Base-by-base conservation (phyloP, 306 rosid genomes). In the Echinosophora koreensis region DNA sequence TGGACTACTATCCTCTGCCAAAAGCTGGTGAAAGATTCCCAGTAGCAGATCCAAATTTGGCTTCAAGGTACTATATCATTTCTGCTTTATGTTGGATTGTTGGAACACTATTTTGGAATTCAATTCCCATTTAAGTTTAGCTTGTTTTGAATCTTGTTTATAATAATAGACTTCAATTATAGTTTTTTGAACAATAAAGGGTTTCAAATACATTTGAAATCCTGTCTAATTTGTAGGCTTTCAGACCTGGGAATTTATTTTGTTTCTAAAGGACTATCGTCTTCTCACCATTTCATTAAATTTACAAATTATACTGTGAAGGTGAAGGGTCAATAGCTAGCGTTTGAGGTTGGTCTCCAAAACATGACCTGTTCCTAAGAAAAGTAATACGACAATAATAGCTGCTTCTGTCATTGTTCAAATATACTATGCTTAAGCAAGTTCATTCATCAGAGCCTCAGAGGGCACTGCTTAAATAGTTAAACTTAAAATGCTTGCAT, bases 1-100 rank as follows among this genome's bases (percentile, higher is more conserved):
- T 94, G 51, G 96, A 94, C 76, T 94, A 88, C 85, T 92, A 94
- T 77, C 98, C 98, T 59, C 85, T 92, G 41, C 92, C 88, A 60
- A 85, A 87, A 58, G 71, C 84, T 11, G 98, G 98, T 15, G 98
- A 94, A 87, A 87, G 98, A 86, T 94, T 94, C 76, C 98, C 97
- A 0, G 84, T 84, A 47, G 94, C 93, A 17, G 96, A 94, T 88
- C 93, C 94, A 47, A 70, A 85, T 16, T 83, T 90, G 89, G 82
- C 87, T 79, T 94, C 98, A 30, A 87, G 97, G 98, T 94, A 84
- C 50, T 68, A 56, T 72, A 35, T 62, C 37, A 72, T 54, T 63
- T 72, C 14, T 71, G 2, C 46, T 73, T 55, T 56, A 63, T 5
- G 3, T 49, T 49, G 41, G 50, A 65, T 65, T 4, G 1, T 27